Evolutionary conservation across 495 filamentous ascomycete species (phyloP).

Genomic region (Aspergillus nidulans): DNA sequence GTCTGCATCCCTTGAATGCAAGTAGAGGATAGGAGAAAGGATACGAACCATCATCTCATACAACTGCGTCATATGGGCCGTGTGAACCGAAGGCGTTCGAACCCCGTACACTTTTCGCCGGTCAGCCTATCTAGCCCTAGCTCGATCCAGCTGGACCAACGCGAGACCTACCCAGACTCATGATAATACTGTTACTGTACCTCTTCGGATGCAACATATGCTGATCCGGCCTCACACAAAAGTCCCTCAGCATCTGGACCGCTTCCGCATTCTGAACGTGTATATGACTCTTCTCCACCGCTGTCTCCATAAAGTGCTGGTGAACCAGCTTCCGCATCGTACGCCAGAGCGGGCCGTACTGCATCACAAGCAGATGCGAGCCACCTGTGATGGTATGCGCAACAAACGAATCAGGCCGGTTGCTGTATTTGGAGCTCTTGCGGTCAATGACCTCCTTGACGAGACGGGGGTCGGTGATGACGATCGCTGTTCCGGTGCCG

Average conservation of each 20-base stretch:
- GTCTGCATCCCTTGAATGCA: too few relatives aligned
- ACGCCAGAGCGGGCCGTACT: slow-evolving; percentile 21
- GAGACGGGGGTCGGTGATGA: slow-evolving; percentile 34
- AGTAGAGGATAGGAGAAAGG: too few relatives aligned
- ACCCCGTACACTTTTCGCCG: slow-evolving; percentile 28
- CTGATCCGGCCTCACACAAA: slow-evolving; percentile 28
- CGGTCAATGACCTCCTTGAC: slow-evolving; percentile 44
- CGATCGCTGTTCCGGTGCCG: slow-evolving; percentile 28
- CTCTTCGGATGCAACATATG: slow-evolving; percentile 44
- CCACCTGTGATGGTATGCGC: slow-evolving; percentile 16
- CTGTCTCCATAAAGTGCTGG: slow-evolving; percentile 34
- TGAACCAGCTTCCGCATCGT: slow-evolving; percentile 24
- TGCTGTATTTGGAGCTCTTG: slow-evolving; percentile 38
- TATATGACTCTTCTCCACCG: slow-evolving; percentile 17
- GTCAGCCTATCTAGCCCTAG: too few relatives aligned
- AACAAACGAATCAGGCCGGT: slow-evolving; percentile 44
- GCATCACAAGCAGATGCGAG: slow-evolving; percentile 27
- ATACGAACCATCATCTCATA: slow-evolving; percentile 39
- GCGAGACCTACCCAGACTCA: slow-evolving; percentile 20
- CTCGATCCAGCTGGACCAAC: background rate
- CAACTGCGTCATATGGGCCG: slow-evolving; percentile 28
- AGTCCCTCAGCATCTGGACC: slow-evolving; percentile 29
- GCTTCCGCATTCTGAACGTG: slow-evolving; percentile 21
- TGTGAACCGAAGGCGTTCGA: slow-evolving; percentile 24
- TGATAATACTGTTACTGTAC: slow-evolving; percentile 42